Evolutionary conservation across 139 green algal species (phyloP), one percentile per base, ranked within the genome.

Genomic region (Nannochloris sp.): DNA sequence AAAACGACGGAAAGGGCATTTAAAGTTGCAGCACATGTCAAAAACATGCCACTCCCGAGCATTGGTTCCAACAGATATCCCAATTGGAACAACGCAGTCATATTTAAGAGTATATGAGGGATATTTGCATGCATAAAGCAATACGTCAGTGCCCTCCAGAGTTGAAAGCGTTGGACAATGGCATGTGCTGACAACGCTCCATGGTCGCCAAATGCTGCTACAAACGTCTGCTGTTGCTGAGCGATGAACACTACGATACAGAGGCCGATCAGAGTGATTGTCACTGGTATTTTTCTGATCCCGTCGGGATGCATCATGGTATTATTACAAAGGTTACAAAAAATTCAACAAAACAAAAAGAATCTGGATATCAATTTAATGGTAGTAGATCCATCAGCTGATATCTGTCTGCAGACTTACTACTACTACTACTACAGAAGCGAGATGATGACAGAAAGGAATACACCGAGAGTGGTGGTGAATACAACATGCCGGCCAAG

Each of bases 71-170:
- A 31, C n/a, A 25, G 36, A 14, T 5, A n/a, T 53, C 59, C 84
- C 31, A 90, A 85, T n/a, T 73, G 80, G 15, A 89, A 62, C 21
- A 90, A 89, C 12, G 86, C 81, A 36, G 87, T 31, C 80, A 92
- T 89, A 75, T 94, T 94, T 57, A 94, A 84, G 2, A 53, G 62
- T 4, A 94, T 3, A 62, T 94, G 87, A 29, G 87, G 64, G 4
- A 88, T 12, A 31, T 78, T 72, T 15, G 60, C 62, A 62, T 94
- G 86, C 5, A 89, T 61, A 4, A 91, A 36, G 1, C 73, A 48
- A 8, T 78, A 71, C 4, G 76, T 87, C 12, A 88, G 4, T 7
- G 87, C 7, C 2, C 81, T 62, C 59, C 75, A 84, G 3, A 81
- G 71, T 82, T 69, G 31, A 68, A 44, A 43, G 37, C 5, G 25